phyloP scores from a whole-genome alignment of 2,329 filamentous ascomycete genomes.

The Drechslera avenae region DNA sequence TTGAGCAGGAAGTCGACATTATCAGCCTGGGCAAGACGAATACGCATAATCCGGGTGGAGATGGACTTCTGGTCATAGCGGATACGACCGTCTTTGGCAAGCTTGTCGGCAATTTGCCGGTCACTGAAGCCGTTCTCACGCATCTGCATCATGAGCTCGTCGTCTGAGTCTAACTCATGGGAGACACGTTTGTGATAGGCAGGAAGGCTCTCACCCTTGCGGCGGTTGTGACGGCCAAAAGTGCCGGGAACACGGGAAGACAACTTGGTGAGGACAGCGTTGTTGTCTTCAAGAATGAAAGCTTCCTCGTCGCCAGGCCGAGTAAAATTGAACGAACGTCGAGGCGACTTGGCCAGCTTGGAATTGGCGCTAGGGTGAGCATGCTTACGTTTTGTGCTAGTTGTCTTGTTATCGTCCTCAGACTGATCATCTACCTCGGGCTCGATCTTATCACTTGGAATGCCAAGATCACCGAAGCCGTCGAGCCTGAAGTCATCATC shows the following conservation, averaged over 20 bases:
- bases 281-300: conserved; percentile 32
- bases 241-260: conserved; percentile 27
- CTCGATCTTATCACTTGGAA: conserved; percentile 7
- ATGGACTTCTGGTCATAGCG: conserved; percentile 56
- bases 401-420: conserved; percentile 9
- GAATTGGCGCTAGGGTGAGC: conserved; percentile 9
- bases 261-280: conserved; percentile 5
- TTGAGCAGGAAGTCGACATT: conserved; percentile 54
- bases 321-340: conserved; percentile 18
- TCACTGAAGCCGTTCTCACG: conserved; percentile 52
- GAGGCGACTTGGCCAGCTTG: conserved; percentile 3
- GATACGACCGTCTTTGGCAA: conserved; percentile 51
- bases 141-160: conserved; percentile 53
- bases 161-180: conserved; percentile 54
- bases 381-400: conserved; percentile 26
- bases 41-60: conserved; percentile 54
- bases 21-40: conserved; percentile 51
- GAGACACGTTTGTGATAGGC: conserved; percentile 51
- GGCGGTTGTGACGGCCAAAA: conserved; percentile 28
- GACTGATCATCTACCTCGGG: conserved; percentile 12
- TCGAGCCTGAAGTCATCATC: conserved; percentile 28
- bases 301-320: conserved; percentile 19
- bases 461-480: conserved; percentile 16
- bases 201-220: conserved; percentile 45
- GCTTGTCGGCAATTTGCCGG: conserved; percentile 50